Base-by-base conservation (phyloP, 805 yeast species). In the Pichia deserticola region DNA sequence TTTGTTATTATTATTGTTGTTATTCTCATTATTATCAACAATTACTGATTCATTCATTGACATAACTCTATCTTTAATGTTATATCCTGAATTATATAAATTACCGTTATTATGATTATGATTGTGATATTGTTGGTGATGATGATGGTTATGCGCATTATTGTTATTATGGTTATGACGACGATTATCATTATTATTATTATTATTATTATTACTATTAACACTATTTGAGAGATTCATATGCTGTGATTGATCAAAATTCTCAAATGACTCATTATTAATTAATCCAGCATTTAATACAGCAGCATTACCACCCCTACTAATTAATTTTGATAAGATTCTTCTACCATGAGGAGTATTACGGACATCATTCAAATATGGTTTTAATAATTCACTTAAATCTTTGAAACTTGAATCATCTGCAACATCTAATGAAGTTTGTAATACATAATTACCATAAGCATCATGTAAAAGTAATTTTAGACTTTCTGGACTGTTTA, bases 311-410 rank as follows among this genome's bases (percentile, higher is more conserved):
- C 69, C 67, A 39, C 69, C 68, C 45, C 68, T 57, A 48, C 64
- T 58, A 50, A 64, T 62, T 43, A 67, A 55, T 47, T 88, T 89
- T 32, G 87, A 80, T 70, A 86, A 77, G 52, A 92, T 89, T 61
- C 97, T 79, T 64, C 96, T 78, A n/a, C 97, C 98, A 65, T 92
- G 96, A 3, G 97, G 97, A 15, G 97, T 90, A 59, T 84, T 86
- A 64, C 86, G 79, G 51, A 92, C 85, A 43, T 83, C 84, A 27
- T 85, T 81, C 58, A 92, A 73, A 51, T 86, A 77, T 11, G 97
- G 96, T 55, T 79, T 80, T 57, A 89, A 75, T 28, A 78, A 67
- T 37, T 68, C 74, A 25, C 85, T 77, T 48, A 86, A 69, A 51
- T 72, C 73, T 40, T 70, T 71, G 61, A 84, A 81, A 49, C 83